Percentiles rank a stretch among this genome's conserved stretches.
Conservation (phyloP, 192 early-diverging fungal species). For the Rhizophlyctis rosea region DNA sequence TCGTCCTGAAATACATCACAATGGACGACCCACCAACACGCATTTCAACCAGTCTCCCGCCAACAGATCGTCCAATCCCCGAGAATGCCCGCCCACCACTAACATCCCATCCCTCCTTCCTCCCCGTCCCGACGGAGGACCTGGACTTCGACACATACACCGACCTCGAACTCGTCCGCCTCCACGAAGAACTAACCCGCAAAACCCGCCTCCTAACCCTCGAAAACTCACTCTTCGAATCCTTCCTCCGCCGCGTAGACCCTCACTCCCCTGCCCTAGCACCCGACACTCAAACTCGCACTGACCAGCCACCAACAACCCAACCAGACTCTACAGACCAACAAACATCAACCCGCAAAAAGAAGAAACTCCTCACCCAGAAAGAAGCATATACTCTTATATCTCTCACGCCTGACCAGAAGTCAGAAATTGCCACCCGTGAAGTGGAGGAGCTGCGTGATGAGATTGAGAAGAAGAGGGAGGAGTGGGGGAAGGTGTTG, state of each 20-base stretch:
- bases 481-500: slow-evolving; percentile 55
- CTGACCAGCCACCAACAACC: neutral
- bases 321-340: neutral
- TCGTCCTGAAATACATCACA: no score
- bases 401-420: slow-evolving; percentile 54
- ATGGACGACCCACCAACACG: no score
- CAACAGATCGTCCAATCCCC: neutral
- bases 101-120: neutral
- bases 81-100: neutral
- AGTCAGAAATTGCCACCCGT: slow-evolving; percentile 57
- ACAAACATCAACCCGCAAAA: no score
- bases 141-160: slow-evolving; percentile 49
- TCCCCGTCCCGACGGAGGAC: slow-evolving; percentile 15
- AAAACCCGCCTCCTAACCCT: slow-evolving; percentile 38
- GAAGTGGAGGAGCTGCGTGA: slow-evolving; percentile 60
- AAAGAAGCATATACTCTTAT: slow-evolving; percentile 45
- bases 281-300: no score
- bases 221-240: slow-evolving; percentile 55
- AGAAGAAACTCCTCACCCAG: slow-evolving; percentile 51
- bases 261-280: slow-evolving; percentile 20
- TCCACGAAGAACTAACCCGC: slow-evolving; percentile 42
- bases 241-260: slow-evolving; percentile 43
- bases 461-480: slow-evolving; percentile 58
- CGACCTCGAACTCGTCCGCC: slow-evolving; percentile 40
- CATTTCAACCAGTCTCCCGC: no score